A percentile compares a stretch with the other conserved stretches of the same genome.
phyloP scores from a whole-genome alignment of 2,329 filamentous ascomycete species.

The Clarireedia paspali region DNA sequence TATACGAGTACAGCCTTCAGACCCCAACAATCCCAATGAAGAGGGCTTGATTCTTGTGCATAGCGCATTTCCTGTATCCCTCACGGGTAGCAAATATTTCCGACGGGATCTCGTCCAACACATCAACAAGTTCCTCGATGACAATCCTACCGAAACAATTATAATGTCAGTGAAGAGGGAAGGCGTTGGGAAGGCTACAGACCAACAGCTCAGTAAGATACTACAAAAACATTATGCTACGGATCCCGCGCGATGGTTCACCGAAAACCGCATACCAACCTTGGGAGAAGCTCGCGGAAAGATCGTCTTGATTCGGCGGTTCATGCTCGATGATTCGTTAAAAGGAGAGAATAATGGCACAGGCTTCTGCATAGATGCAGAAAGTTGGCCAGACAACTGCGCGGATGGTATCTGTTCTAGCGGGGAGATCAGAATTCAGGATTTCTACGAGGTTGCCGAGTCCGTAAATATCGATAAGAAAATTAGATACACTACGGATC shows the following conservation, averaged over 20 bases:
- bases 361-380: slow-evolving; percentile 54
- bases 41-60: slow-evolving; percentile 78
- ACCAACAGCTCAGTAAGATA: slow-evolving; percentile 69
- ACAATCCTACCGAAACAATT: slow-evolving; percentile 73
- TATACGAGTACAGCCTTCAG: slow-evolving; percentile 66
- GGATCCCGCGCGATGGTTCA: slow-evolving; percentile 63
- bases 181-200: slow-evolving; percentile 71
- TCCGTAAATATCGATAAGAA: slow-evolving; percentile 72
- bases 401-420: slow-evolving; percentile 62
- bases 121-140: slow-evolving; percentile 66
- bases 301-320: slow-evolving; percentile 78
- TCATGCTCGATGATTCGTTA: slow-evolving; percentile 53
- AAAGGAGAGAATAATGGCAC: slow-evolving; percentile 40
- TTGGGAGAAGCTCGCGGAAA: slow-evolving; percentile 75
- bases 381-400: slow-evolving; percentile 81
- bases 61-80: slow-evolving; percentile 77
- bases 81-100: slow-evolving; percentile 76
- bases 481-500: slow-evolving; percentile 63
- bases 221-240: slow-evolving; percentile 65
- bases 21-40: slow-evolving; percentile 47
- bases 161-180: slow-evolving; percentile 88
- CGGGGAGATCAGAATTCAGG: slow-evolving; percentile 77
- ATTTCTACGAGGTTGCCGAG: slow-evolving; percentile 85
- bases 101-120: slow-evolving; percentile 60
- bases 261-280: slow-evolving; percentile 64